These are phyloP conservation scores for Brassica carinata DNA, from an alignment of 345 rosid species.

Conservation along the genomic window DNA sequence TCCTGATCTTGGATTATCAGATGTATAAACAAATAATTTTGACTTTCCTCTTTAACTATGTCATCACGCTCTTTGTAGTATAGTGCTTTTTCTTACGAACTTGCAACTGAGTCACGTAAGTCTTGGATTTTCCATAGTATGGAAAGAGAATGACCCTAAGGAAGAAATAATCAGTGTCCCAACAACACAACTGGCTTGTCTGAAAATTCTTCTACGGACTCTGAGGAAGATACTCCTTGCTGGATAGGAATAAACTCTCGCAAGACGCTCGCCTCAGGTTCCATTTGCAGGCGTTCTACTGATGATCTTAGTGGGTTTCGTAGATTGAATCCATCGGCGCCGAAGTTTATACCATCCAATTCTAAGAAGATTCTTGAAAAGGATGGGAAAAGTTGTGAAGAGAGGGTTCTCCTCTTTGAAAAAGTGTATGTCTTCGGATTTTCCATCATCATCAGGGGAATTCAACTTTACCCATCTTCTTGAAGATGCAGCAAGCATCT, in stretches of 20 bases:
- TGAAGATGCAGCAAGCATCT: slow-evolving; percentile 20
- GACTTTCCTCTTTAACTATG: slow-evolving; percentile 9
- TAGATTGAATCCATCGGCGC: slow-evolving; percentile 57
- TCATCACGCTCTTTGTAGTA: neutral
- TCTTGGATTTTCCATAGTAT: too few species aligned
- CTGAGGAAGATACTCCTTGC: slow-evolving; percentile 71
- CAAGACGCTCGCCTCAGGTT: slow-evolving; percentile 16
- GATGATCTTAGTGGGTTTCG: slow-evolving; percentile 37
- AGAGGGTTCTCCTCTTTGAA: slow-evolving; percentile 32
- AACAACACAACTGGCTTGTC: slow-evolving; percentile 6
- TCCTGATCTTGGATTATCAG: neutral
- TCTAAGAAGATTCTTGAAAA: slow-evolving; percentile 33
- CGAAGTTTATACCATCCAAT: slow-evolving; percentile 50
- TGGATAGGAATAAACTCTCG: slow-evolving; percentile 53
- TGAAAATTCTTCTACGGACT: slow-evolving; percentile 29
- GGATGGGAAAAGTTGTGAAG: slow-evolving; percentile 32
- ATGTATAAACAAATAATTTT: slow-evolving; percentile 12
- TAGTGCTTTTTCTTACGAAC: neutral
- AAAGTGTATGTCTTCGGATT: slow-evolving; percentile 38
- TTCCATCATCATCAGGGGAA: slow-evolving; percentile 35
- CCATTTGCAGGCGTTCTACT: slow-evolving; percentile 29
- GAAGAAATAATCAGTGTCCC: too few species aligned
- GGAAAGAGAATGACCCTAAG: too few species aligned
- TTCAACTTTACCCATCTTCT: slow-evolving; percentile 1
- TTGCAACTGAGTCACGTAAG: too few species aligned